A percentile compares a stretch with the other conserved stretches of the same genome.
These are phyloP conservation scores for Citrus sp. DNA, from an alignment of 345 rosid genomes.

Conservation along the genomic window DNA sequence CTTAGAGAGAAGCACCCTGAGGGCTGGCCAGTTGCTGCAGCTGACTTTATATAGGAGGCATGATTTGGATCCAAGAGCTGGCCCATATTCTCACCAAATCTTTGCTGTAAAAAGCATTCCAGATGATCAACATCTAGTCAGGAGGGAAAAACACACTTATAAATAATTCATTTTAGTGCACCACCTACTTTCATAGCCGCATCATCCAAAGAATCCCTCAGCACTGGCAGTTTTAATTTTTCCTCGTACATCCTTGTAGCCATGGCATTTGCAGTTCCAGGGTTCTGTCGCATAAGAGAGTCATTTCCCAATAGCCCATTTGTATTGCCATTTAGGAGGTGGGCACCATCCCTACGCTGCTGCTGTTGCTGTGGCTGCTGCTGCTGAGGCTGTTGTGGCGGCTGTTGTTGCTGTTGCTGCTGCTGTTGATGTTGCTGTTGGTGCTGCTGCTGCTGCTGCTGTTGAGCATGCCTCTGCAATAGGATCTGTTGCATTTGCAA, in stretches of 20 bases:
- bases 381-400: constrained; percentile 57
- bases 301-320: constrained; percentile 86
- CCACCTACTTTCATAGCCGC: constrained; percentile 89
- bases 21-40: constrained; percentile 72
- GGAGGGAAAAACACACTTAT: not conserved
- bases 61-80: constrained; percentile 87
- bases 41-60: constrained; percentile 87
- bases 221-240: constrained; percentile 65
- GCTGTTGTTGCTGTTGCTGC: constrained; percentile 34
- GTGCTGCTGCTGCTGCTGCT: constrained; percentile 47
- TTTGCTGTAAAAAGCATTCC: constrained; percentile 45
- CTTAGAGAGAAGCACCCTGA: constrained; percentile 64
- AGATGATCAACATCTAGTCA: constrained; percentile 6
- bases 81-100: constrained; percentile 82
- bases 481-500: constrained; percentile 50
- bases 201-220: constrained; percentile 89
- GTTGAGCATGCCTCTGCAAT: constrained; percentile 51
- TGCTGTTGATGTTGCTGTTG: constrained; percentile 33
- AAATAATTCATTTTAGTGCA: not conserved
- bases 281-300: constrained; percentile 67
- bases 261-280: constrained; percentile 80
- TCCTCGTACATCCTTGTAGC: constrained; percentile 92
- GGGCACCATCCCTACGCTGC: constrained; percentile 79
- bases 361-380: constrained; percentile 47
- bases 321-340: constrained; percentile 70